Evolutionary conservation across 768 basidiomycete genomes (phyloP).

Genomic region (Lactarius pseudohatsudake): DNA sequence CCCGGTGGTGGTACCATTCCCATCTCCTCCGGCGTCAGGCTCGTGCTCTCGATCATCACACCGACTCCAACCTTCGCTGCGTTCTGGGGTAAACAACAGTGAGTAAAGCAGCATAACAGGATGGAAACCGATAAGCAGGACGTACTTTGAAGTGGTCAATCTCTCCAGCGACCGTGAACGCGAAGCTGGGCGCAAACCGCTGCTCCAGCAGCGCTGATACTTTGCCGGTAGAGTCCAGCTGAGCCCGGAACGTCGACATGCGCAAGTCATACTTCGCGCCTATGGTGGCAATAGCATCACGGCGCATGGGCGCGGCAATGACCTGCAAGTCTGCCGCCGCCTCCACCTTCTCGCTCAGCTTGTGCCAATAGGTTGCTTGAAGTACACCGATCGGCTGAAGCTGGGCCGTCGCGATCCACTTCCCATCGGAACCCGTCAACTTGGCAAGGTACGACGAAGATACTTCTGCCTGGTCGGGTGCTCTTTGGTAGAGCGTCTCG

Average conservation of each 20-base stretch:
- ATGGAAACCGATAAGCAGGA: neutral
- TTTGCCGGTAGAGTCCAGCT: constrained; percentile 93
- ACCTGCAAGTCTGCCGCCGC: constrained; percentile 93
- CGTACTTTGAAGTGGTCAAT: constrained; percentile 97
- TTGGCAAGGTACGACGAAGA: constrained; percentile 80
- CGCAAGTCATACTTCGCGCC: constrained; percentile 97
- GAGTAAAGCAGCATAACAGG: constrained; percentile 7
- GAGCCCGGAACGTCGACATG: constrained; percentile 90
- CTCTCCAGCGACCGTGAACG: constrained; percentile 93
- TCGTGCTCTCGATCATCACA: constrained; percentile 93
- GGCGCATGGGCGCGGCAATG: constrained; percentile 70
- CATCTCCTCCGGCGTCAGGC: constrained; percentile 83
- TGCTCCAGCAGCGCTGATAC: constrained; percentile 94
- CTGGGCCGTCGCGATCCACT: constrained; percentile 93
- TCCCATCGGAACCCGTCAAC: constrained; percentile 65
- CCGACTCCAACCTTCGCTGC: constrained; percentile 93
- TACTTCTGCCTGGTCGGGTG: constrained; percentile 67
- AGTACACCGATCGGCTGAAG: constrained; percentile 79
- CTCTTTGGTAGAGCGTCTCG: constrained; percentile 82
- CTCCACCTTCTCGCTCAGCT: constrained; percentile 92
- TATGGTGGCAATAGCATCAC: constrained; percentile 90
- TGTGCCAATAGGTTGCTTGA: constrained; percentile 96
- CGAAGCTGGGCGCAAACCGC: constrained; percentile 91
- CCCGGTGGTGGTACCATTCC: constrained; percentile 36
- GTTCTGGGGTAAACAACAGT: constrained; percentile 52